These are phyloP conservation scores for Lablab purpureus DNA, from an alignment of 306 rosid genomes.

Conservation along the genomic window DNA sequence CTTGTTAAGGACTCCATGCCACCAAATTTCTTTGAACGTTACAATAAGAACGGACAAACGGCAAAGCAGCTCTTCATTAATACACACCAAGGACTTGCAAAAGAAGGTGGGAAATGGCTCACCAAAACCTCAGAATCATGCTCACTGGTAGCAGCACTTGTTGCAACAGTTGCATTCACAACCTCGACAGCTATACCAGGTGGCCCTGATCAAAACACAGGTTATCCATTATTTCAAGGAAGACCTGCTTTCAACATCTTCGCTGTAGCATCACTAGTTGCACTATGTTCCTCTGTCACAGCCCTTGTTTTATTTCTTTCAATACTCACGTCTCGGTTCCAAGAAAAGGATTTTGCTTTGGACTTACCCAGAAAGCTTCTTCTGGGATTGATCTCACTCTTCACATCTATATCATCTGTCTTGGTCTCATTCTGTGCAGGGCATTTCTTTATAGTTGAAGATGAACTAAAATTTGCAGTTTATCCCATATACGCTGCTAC, in stretches of 20 bases:
- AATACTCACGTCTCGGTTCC: constrained; percentile 54
- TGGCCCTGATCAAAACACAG: constrained; percentile 47
- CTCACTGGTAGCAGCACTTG: constrained; percentile 71
- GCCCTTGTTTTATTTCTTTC: constrained; percentile 57
- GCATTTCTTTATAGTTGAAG: constrained; percentile 48
- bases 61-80: constrained; percentile 54
- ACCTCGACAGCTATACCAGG: constrained; percentile 68
- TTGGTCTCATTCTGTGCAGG: constrained; percentile 58
- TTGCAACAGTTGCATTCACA: constrained; percentile 72
- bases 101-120: constrained; percentile 65
- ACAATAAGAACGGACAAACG: constrained; percentile 51
- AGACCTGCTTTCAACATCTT: constrained; percentile 52
- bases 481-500: constrained; percentile 55
- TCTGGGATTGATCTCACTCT: constrained; percentile 55
- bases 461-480: constrained; percentile 39
- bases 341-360: constrained; percentile 57
- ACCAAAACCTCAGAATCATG: constrained; percentile 61
- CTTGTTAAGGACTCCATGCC: constrained; percentile 65
- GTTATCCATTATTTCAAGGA: constrained; percentile 48
- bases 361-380: constrained; percentile 61
- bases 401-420: constrained; percentile 52
- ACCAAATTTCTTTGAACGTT: constrained; percentile 46
- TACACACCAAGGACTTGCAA: constrained; percentile 46
- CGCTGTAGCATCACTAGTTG: constrained; percentile 57
- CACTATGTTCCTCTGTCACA: constrained; percentile 66